phyloP scores from a whole-genome alignment of 139 green algal genomes.

The Haematococcus lacustris region DNA sequence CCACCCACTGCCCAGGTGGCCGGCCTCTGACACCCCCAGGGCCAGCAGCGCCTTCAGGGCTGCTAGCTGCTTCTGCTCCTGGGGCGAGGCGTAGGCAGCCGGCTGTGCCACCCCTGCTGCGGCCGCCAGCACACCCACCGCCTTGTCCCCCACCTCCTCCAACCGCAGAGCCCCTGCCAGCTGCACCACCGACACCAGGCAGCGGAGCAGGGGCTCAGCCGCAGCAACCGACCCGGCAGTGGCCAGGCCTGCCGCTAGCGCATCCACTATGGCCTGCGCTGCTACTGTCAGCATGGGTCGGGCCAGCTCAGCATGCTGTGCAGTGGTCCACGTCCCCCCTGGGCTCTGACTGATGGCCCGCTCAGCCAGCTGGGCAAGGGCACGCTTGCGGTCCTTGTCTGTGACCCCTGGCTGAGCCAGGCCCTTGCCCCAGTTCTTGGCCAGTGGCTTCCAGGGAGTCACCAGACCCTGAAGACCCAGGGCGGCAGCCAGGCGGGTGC shows the following conservation, averaged over 20 bases:
- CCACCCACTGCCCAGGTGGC: slow-evolving; percentile 68
- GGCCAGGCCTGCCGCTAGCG: slow-evolving; percentile 35
- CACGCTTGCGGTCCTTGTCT: slow-evolving; percentile 33
- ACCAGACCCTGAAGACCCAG: slow-evolving; percentile 44
- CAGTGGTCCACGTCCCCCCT: slow-evolving; percentile 60
- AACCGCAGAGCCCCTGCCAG: slow-evolving; percentile 57
- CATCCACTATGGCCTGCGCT: slow-evolving; percentile 27
- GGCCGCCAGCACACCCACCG: slow-evolving; percentile 36
- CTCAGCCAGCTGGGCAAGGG: slow-evolving; percentile 40
- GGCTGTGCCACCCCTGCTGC: slow-evolving; percentile 18
- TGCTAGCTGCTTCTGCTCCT: slow-evolving; percentile 55
- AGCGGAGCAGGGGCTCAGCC: slow-evolving; percentile 29
- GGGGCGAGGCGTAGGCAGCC: slow-evolving; percentile 16
- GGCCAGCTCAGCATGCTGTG: slow-evolving; percentile 67
- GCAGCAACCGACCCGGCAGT: slow-evolving; percentile 27
- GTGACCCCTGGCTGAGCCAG: too few relatives aligned
- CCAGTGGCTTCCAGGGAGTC: slow-evolving; percentile 31
- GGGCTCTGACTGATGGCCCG: slow-evolving; percentile 35
- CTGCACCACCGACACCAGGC: slow-evolving; percentile 37
- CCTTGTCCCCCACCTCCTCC: slow-evolving; percentile 49
- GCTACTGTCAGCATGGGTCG: slow-evolving; percentile 76
- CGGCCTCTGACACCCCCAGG: slow-evolving; percentile 31
- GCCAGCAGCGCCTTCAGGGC: slow-evolving; percentile 34
- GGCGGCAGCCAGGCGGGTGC: slow-evolving; percentile 53
- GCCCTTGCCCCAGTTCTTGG: slow-evolving; percentile 7